Conservation (phyloP, 2,329 filamentous ascomycete genomes). For the Aureobasidium sp. region DNA sequence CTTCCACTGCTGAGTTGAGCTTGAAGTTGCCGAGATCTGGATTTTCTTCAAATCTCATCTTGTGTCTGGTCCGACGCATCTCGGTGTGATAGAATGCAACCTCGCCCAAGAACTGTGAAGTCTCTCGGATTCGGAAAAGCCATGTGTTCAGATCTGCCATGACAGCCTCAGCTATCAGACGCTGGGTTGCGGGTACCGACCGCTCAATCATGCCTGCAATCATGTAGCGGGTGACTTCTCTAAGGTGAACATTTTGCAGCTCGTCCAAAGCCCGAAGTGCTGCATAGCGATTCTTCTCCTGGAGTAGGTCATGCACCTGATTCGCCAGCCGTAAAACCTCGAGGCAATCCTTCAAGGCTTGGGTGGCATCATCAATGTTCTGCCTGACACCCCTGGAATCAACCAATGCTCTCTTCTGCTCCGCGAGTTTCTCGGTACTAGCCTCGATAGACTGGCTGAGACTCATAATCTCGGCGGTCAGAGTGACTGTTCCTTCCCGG, state of each 20-base stretch:
- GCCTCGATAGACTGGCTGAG: slow-evolving; percentile 91
- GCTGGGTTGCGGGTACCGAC: slow-evolving; percentile 86
- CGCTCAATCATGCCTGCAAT: slow-evolving; percentile 93
- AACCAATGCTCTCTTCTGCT: slow-evolving; percentile 88
- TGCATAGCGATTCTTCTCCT: slow-evolving; percentile 90
- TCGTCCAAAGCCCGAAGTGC: slow-evolving; percentile 91
- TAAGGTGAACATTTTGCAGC: slow-evolving; percentile 89
- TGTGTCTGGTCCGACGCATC: slow-evolving; percentile 70
- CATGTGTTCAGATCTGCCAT: slow-evolving; percentile 97
- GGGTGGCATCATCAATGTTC: slow-evolving; percentile 88
- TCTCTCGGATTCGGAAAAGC: slow-evolving; percentile 90
- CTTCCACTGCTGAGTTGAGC: slow-evolving; percentile 88
- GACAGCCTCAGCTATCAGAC: slow-evolving; percentile 88
- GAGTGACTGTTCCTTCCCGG: slow-evolving; percentile 75
- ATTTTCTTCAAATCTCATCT: slow-evolving; percentile 69
- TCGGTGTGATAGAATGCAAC: slow-evolving; percentile 96
- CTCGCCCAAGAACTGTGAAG: slow-evolving; percentile 90
- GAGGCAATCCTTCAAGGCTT: slow-evolving; percentile 81
- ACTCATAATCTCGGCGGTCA: slow-evolving; percentile 85
- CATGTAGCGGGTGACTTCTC: slow-evolving; percentile 88
- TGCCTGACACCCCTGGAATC: slow-evolving; percentile 86
- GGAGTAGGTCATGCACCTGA: slow-evolving; percentile 82
- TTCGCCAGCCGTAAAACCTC: slow-evolving; percentile 90
- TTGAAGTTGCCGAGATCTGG: slow-evolving; percentile 74
- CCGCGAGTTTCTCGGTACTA: slow-evolving; percentile 87